Percentiles rank a stretch among this genome's conserved stretches.
Conservation (phyloP, 306 rosid genomes). For the Quercus parvula region DNA sequence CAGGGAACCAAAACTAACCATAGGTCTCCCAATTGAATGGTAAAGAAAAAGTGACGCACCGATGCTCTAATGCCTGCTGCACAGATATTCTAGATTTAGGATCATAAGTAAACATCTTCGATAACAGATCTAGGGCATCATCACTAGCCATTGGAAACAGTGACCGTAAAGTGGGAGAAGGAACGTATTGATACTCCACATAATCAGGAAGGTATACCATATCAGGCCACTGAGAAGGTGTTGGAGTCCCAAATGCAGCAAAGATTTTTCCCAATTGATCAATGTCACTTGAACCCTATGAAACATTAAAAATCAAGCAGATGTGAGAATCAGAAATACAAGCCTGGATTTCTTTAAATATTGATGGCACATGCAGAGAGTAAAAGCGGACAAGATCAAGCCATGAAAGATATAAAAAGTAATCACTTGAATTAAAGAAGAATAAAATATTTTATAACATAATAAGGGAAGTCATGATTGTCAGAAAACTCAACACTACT, state of each 20-base stretch:
- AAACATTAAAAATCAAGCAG: constrained; percentile 13
- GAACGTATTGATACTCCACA: constrained; percentile 90
- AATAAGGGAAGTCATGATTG: neutral
- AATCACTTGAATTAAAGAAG: too few species aligned
- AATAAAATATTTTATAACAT: neutral
- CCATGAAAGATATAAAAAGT: neutral
- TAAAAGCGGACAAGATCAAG: neutral
- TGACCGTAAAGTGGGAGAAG: constrained; percentile 78
- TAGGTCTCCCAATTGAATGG: constrained; percentile 14
- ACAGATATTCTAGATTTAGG: constrained; percentile 84
- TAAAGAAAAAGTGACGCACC: constrained; percentile 39
- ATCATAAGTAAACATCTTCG: constrained; percentile 95
- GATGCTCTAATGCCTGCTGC: constrained; percentile 91
- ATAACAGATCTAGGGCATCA: constrained; percentile 81
- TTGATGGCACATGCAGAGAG: constrained; percentile 12
- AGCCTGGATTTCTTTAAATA: neutral
- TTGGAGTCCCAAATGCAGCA: constrained; percentile 92
- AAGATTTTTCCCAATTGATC: constrained; percentile 96
- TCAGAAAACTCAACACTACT: neutral
- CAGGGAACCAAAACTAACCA: neutral
- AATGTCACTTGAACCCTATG: constrained; percentile 90
- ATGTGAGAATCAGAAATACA: constrained; percentile 16
- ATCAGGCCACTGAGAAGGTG: constrained; percentile 94
- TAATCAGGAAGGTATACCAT: constrained; percentile 86
- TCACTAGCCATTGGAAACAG: constrained; percentile 90